Evolutionary conservation across 75 land plant genomes (phyloP), one percentile per base, ranked within the genome.

Genomic region (Larix kaempferi): DNA sequence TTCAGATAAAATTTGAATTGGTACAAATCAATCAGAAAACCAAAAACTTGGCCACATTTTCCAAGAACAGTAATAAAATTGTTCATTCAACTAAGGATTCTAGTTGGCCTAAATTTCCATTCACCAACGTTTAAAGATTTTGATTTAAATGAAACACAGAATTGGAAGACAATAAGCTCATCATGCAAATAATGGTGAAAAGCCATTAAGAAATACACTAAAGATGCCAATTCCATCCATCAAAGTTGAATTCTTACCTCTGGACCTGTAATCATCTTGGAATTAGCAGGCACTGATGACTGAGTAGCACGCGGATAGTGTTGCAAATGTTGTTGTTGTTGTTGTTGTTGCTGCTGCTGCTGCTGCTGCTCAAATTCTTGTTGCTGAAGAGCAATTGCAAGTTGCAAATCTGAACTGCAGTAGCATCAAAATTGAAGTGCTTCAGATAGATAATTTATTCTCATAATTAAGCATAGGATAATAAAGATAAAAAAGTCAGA

Each of bases 331-430:
- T 78, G 63, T 49, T 59, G 71, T 52, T 37, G 16, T 74, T 19
- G 52, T 57, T 59, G 80, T 80, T 81, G 80, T 77, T 84, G 80
- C 85, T 54, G 84, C 27, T 49, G 79, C 33, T 81, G 88, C 49
- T 74, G 83, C 60, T 90, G 92, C 56, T 91, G 90, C 57, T 90
- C 95, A 84, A 94, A 88, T 77, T 96, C 99, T 57, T 96, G 95
- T 69, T 94, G 95, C 76, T 96, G 99, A 55, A 96, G 88, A 37
- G 91, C 88, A 78, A 92, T 86, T 71, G 99, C 99, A 13, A 94
- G 77, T 79, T 92, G 95, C 63, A 94, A 71, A 87, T 96, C 99
- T 69, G 95, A 86, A 81, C 99, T 96, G 89, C 29, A 74, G 19
- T 44, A 67, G 44, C 25, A 22, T 61, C 35, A 81, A 1, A 76